Conservation (phyloP, 106 monocot species). For the Allium cepa region DNA sequence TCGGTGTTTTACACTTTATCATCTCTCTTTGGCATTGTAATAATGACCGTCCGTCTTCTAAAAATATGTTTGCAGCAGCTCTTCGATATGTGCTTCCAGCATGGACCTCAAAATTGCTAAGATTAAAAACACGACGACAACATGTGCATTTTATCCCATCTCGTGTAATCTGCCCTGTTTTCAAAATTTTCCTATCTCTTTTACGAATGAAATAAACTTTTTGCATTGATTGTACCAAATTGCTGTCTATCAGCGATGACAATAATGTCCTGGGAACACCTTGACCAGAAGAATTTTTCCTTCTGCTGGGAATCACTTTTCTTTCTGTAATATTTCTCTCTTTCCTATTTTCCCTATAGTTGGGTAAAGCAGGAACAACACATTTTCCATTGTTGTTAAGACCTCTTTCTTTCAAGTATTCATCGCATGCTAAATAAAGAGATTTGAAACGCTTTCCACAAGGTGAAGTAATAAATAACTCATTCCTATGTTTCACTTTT, state of each 20-base stretch:
- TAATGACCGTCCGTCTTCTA: conserved; percentile 60
- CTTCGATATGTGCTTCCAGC: conserved; percentile 31
- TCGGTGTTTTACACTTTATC: conserved; percentile 12
- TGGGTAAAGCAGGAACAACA: too few species aligned
- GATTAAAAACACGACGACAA: conserved; percentile 35
- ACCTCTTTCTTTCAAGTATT: conserved; percentile 15
- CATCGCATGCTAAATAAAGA: conserved; percentile 43
- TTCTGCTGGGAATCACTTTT: too few species aligned
- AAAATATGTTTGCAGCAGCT: conserved; percentile 45
- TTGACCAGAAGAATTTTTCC: background rate
- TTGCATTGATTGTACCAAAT: conserved; percentile 38
- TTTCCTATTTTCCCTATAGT: too few species aligned
- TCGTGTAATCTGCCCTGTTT: conserved; percentile 42
- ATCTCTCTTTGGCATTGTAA: conserved; percentile 43
- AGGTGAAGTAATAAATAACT: conserved; percentile 36
- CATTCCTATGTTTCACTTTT: conserved; percentile 11
- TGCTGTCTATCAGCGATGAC: conserved; percentile 52
- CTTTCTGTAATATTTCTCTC: too few species aligned
- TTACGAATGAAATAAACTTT: conserved; percentile 42
- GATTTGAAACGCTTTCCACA: conserved; percentile 25
- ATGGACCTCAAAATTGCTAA: conserved; percentile 51
- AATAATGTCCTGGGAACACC: conserved; percentile 35
- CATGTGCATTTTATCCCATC: conserved; percentile 66
- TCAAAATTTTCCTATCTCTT: conserved; percentile 23
- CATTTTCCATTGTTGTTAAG: background rate